These are phyloP conservation scores for Amborella trichopoda DNA, from an alignment of 164 flowering plant species.

Conservation along the genomic window DNA sequence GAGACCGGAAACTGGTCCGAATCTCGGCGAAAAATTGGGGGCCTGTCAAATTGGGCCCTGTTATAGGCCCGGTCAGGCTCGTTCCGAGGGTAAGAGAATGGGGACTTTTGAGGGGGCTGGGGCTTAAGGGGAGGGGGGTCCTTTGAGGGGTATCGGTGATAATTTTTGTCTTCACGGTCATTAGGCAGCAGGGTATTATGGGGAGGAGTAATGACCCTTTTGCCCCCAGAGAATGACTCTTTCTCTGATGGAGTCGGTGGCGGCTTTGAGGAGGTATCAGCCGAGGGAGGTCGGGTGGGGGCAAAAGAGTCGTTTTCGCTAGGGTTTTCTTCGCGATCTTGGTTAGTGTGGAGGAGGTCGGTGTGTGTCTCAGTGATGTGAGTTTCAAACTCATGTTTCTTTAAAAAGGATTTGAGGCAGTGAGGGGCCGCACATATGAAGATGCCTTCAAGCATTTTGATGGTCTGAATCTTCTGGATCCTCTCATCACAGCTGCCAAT, in stretches of 20 bases:
- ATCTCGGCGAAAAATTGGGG: slow-evolving; percentile 27
- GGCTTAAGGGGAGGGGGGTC: slow-evolving; percentile 29
- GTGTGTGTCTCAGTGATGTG: slow-evolving; percentile 68
- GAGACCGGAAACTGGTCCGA: slow-evolving; percentile 38
- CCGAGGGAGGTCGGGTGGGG: slow-evolving; percentile 8
- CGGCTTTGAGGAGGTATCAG: slow-evolving; percentile 24
- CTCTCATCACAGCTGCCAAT: slow-evolving; percentile 80
- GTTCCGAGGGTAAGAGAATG: slow-evolving; percentile 25
- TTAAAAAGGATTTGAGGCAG: slow-evolving; percentile 85
- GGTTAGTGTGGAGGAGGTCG: slow-evolving; percentile 59
- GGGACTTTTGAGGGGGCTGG: slow-evolving; percentile 3
- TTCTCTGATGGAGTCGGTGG: slow-evolving; percentile 44
- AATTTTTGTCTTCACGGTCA: slow-evolving; percentile 48
- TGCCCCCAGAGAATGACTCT: slow-evolving; percentile 42
- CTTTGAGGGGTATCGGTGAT: slow-evolving; percentile 31
- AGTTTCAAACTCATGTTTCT: slow-evolving; percentile 64
- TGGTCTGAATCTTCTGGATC: slow-evolving; percentile 90
- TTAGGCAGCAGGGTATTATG: slow-evolving; percentile 29
- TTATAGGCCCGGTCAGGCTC: slow-evolving; percentile 27
- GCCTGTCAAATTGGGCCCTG: slow-evolving; percentile 28
- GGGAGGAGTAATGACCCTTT: slow-evolving; percentile 43
- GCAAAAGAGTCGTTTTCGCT: slow-evolving; percentile 50
- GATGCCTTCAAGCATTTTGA: slow-evolving; percentile 90
- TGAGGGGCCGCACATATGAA: slow-evolving; percentile 97
- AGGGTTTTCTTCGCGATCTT: slow-evolving; percentile 44